Conservation (phyloP, 305 asterid genomes). For the Fraxinus dipetala region DNA sequence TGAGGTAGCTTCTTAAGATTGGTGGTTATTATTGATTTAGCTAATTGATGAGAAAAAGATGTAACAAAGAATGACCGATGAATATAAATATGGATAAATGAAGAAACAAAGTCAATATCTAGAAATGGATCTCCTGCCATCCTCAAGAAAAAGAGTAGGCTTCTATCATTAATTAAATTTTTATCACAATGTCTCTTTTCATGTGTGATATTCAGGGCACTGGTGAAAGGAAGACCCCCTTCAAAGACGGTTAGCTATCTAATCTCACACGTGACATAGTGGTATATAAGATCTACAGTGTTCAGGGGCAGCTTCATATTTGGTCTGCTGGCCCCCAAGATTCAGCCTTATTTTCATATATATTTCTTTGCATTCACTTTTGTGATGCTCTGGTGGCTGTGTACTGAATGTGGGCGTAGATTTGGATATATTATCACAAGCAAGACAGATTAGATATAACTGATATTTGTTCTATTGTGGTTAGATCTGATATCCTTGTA, state of each 20-base stretch:
- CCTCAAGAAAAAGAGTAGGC: not conserved
- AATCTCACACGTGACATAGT: not conserved
- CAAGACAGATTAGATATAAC: conserved; percentile 14
- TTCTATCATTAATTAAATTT: not conserved
- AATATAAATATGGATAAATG: not conserved
- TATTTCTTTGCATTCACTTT: not conserved
- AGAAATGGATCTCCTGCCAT: not conserved
- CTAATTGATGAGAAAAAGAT: not conserved
- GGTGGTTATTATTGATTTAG: not conserved
- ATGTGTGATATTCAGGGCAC: conserved; percentile 18
- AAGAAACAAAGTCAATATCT: not conserved
- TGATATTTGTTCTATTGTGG: not conserved
- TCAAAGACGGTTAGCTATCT: not conserved
- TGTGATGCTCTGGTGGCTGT: conserved; percentile 7
- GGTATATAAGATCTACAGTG: not conserved
- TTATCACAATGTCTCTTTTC: not conserved
- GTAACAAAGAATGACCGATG: not conserved
- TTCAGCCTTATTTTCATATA: not conserved
- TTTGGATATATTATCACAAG: conserved; percentile 17
- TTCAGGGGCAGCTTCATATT: not conserved
- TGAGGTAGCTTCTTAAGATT: conserved; percentile 29
- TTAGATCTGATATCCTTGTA: not conserved
- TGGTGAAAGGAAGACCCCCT: conserved; percentile 8
- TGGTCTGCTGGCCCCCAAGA: conserved; percentile 1
- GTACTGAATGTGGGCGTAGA: not conserved